Evolutionary conservation across 768 basidiomycete genomes (phyloP), one percentile per base, ranked within the genome.

Genomic region (Ramaria rubella): DNA sequence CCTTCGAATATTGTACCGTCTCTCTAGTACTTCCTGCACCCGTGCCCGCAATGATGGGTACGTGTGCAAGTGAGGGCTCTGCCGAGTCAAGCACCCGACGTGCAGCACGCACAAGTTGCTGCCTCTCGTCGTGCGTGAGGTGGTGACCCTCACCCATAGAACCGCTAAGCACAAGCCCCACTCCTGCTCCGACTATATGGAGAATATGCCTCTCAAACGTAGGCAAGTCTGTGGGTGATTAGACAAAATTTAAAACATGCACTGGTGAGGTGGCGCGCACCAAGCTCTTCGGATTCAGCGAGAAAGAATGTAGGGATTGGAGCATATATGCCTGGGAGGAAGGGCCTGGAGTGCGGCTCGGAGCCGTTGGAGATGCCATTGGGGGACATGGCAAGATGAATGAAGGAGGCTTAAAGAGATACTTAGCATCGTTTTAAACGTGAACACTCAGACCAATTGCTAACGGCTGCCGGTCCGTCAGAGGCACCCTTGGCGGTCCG

Each of bases 61-160:
- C 69, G 36, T 77, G 61, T 12, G 61, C 50, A 23, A 89, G 70
- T 5, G 53, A 45, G 40, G 53, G 53, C 1, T 82, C 85, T 15
- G 80, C 82, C 11, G 70, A 71, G 64, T 95, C 90, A 45, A 95
- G 76, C 0, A 82, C 85, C 52, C 76, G 76, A 40, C 94, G 81
- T 21, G 86, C 84, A 2, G 81, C 75, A 53, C 73, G 78, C 67
- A 92, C 82, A 60, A 93, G 72, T 9, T 64, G 70, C 44, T 75
- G 71, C 38, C 92, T 82, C 65, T 94, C 92, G 2, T 73, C 65
- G 63, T 79, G 85, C 40, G 86, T 70, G 45, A 83, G 70, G 65
- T 94, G 90, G 59, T 82, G 78, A 19, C 87, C 90, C 68, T 94
- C 92, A 61, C 92, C 85, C 88, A 89, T 89, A 4, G 88, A 86